Conservation (phyloP, 1,284 basidiomycete species). For the Ustilago trichophora region DNA sequence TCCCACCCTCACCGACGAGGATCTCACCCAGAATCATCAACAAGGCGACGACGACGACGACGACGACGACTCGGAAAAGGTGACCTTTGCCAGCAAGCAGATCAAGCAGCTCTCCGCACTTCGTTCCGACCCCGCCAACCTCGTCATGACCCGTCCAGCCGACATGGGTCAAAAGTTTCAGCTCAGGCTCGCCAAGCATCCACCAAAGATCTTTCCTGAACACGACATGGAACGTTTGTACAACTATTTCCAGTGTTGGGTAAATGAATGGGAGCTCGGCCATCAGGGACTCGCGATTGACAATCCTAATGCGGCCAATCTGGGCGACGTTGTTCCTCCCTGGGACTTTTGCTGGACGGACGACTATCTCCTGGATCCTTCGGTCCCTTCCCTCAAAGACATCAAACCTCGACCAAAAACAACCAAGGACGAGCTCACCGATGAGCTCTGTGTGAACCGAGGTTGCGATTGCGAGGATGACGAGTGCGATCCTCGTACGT, state of each 20-base stretch:
- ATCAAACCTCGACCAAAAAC: constrained; percentile 2
- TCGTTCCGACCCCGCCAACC: constrained; percentile 8
- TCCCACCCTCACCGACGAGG: too few species aligned
- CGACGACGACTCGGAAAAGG: background rate
- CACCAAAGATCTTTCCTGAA: constrained; percentile 7
- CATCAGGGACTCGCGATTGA: constrained; percentile 18
- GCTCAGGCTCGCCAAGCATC: constrained; percentile 1
- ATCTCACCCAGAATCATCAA: too few species aligned
- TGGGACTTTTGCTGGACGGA: constrained; percentile 52
- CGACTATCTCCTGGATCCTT: constrained; percentile 34
- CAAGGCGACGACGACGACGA: too few species aligned
- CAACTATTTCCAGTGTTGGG: constrained; percentile 30
- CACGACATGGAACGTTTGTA: constrained; percentile 8
- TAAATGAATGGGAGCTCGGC: constrained; percentile 32
- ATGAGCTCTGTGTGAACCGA: constrained; percentile 19
- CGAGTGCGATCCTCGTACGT: constrained; percentile 45
- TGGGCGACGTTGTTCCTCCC: constrained; percentile 48
- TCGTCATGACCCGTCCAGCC: constrained; percentile 8
- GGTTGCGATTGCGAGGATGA: constrained; percentile 50
- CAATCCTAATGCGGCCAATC: constrained; percentile 4
- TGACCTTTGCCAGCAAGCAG: constrained; percentile 25
- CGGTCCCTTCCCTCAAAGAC: constrained; percentile 7
- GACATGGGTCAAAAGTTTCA: constrained; percentile 33
- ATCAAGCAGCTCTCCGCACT: constrained; percentile 31
- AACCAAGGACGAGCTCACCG: constrained; percentile 29